Evolutionary conservation across 495 filamentous ascomycete genomes (phyloP).

Genomic region (Podospora comata): DNA sequence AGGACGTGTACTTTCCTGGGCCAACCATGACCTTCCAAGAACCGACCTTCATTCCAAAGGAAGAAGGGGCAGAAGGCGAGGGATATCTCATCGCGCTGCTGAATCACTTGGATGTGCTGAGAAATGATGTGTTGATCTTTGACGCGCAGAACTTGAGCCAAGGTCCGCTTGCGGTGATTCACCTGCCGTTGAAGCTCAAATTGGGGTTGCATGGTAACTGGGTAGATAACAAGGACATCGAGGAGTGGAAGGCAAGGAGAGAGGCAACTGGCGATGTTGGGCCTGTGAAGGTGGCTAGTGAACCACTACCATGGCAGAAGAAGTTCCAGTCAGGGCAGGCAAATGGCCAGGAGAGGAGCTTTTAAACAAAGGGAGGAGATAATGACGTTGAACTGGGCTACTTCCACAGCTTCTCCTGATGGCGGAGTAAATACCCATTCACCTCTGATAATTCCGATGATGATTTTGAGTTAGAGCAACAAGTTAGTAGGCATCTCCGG

Average conservation of each 20-base stretch:
- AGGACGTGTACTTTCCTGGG: slow-evolving; percentile 47
- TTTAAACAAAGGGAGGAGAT: no score
- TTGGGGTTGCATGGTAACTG: slow-evolving; percentile 49
- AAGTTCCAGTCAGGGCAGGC: slow-evolving; percentile 1
- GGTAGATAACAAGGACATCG: slow-evolving; percentile 45
- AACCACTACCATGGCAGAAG: slow-evolving; percentile 46
- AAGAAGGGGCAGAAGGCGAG: slow-evolving; percentile 48
- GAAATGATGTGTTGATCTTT: slow-evolving; percentile 51
- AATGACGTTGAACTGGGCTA: no score
- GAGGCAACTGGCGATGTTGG: slow-evolving; percentile 38
- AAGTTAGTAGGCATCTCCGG: no score
- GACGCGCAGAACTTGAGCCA: slow-evolving; percentile 44
- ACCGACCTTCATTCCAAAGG: slow-evolving; percentile 54
- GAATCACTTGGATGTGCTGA: slow-evolving; percentile 51
- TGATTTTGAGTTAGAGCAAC: no score
- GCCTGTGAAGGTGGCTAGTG: slow-evolving; percentile 38
- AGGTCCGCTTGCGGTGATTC: slow-evolving; percentile 47
- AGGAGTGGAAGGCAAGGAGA: slow-evolving; percentile 40
- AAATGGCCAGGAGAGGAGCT: neutral
- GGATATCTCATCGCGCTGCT: slow-evolving; percentile 55
- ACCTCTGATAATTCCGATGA: no score
- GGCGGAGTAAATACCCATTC: no score
- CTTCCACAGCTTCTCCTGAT: no score
- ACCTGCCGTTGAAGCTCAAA: slow-evolving; percentile 44
- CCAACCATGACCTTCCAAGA: slow-evolving; percentile 55